A percentile compares a stretch with the other conserved stretches of the same genome.
phyloP scores from a whole-genome alignment of 352 stramenopile genomes.

The Pythium coloratum region DNA sequence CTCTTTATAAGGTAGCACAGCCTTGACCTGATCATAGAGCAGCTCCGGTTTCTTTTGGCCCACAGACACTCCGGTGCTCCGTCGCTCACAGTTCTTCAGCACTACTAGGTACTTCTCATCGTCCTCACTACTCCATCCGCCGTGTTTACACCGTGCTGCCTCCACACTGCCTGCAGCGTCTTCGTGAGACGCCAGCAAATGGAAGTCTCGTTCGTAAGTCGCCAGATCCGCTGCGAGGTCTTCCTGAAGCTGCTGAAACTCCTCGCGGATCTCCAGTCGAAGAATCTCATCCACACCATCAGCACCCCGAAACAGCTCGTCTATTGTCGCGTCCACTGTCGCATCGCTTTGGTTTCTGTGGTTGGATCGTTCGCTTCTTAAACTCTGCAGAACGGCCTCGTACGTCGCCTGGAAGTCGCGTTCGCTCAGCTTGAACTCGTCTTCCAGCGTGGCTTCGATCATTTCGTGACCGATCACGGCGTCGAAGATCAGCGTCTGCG shows the following conservation, averaged over 20 bases:
- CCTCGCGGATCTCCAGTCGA: constrained; percentile 40
- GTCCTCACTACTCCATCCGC: constrained; percentile 46
- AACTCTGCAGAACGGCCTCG: constrained; percentile 29
- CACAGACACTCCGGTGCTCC: constrained; percentile 8
- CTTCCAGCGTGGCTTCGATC: constrained; percentile 55
- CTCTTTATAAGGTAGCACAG: constrained; percentile 42
- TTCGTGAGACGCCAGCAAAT: constrained; percentile 27
- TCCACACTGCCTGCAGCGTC: constrained; percentile 39
- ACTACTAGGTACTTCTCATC: constrained; percentile 66
- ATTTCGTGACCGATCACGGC: constrained; percentile 71
- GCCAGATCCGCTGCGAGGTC: constrained; percentile 35
- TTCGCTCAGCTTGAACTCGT: constrained; percentile 45
- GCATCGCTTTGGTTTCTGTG: constrained; percentile 12
- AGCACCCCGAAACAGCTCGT: constrained; percentile 19
- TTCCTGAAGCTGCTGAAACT: constrained; percentile 32
- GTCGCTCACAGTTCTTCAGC: constrained; percentile 46
- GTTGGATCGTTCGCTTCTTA: constrained; percentile 22
- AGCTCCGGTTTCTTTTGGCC: constrained; percentile 46
- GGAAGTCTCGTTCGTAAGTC: constrained; percentile 43
- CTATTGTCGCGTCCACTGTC: constrained; percentile 10
- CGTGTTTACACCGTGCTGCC: constrained; percentile 37
- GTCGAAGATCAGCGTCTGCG: constrained; percentile 63
- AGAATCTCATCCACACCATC: constrained; percentile 41
- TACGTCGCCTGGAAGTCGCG: constrained; percentile 39
- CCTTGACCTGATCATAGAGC: constrained; percentile 58